Base-by-base conservation (phyloP, 495 filamentous ascomycete species). In the Penicillium coprophilum region DNA sequence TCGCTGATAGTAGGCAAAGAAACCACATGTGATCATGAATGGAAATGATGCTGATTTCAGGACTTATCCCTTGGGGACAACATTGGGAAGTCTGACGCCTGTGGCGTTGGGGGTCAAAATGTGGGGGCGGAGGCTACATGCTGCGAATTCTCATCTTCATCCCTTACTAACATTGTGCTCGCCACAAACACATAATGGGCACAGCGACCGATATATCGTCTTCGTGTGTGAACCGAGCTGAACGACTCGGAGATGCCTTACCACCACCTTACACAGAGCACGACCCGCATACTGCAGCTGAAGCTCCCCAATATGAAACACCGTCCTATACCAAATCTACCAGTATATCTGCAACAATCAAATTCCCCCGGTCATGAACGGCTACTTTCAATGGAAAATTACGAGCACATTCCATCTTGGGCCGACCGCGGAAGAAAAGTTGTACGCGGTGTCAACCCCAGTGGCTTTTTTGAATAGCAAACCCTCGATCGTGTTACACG, bases 321-420 rank as follows among this genome's bases (percentile, higher is more conserved):
- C 24, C 50, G 13, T 24, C 46, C 19, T 32, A 49, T 39, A 39
- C 13, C 10, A 19, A 21, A 17, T 28, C n/a, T 9, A 34, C 6
- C 20, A 17, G 34, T 17, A 43, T 17, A 8, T 19, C 34, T 6
- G 40, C 60, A 40, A 62, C 53, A 19, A 32, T 6, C n/a, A 55
- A 58, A 32, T 58, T 66, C 36, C 60, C 54, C 50, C 63, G 3
- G 23, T 47, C 6, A 10, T 63, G 46, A 63, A 63, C 24, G 57
- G 60, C 20, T 63, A 66, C 32, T 56, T 57, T n/a, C 41, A 49
- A 21, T 60, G 57, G 50, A 63, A 62, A 27, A 27, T 55, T 1
- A 63, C 60, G 20, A 50, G 19, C 19, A 59, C 54, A 9, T 58
- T 66, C 13, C 54, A 63, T 32, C 36, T 66, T 28, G 57, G 63